A percentile compares a stretch with the other conserved stretches of the same genome.
These are phyloP conservation scores for Ceratocystis papillata DNA, from an alignment of 2,329 filamentous ascomycete genomes.

Conservation along the genomic window DNA sequence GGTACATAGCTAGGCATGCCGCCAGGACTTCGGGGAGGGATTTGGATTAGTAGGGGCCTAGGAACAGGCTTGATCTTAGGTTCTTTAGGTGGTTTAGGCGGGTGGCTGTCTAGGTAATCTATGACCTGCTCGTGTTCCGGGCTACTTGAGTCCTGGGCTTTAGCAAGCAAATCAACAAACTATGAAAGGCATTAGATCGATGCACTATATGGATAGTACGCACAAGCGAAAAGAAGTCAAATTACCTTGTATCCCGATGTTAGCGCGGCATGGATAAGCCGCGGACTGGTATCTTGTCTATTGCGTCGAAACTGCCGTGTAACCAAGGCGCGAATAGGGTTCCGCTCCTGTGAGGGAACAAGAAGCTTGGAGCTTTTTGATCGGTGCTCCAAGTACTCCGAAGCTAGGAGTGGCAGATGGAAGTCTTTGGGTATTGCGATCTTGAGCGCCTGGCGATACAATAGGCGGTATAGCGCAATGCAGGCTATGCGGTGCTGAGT, in stretches of 20 bases:
- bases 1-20: slow-evolving; percentile 40
- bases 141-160: slow-evolving; percentile 33
- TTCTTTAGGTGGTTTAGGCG: slow-evolving; percentile 23
- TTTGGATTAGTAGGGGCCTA: slow-evolving; percentile 32
- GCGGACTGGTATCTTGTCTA: slow-evolving; percentile 44
- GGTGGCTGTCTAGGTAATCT: slow-evolving; percentile 14
- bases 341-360: slow-evolving; percentile 25
- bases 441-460: slow-evolving; percentile 47
- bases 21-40: slow-evolving; percentile 28
- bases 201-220: not conserved
- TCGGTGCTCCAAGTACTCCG: slow-evolving; percentile 7
- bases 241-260: slow-evolving; percentile 55
- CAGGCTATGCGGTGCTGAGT: slow-evolving; percentile 47
- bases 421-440: slow-evolving; percentile 43
- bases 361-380: not conserved
- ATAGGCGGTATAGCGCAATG: slow-evolving; percentile 60
- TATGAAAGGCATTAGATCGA: slow-evolving; percentile 25
- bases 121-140: slow-evolving; percentile 37
- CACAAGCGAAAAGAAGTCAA: not conserved
- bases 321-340: slow-evolving; percentile 48
- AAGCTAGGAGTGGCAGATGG: slow-evolving; percentile 22
- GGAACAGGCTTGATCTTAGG: slow-evolving; percentile 25
- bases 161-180: slow-evolving; percentile 36
- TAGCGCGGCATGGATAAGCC: slow-evolving; percentile 52
- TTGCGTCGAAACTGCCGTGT: slow-evolving; percentile 54